phyloP scores from a whole-genome alignment of 2,329 filamentous ascomycete genomes.

The Sphaerostilbella broomeana region DNA sequence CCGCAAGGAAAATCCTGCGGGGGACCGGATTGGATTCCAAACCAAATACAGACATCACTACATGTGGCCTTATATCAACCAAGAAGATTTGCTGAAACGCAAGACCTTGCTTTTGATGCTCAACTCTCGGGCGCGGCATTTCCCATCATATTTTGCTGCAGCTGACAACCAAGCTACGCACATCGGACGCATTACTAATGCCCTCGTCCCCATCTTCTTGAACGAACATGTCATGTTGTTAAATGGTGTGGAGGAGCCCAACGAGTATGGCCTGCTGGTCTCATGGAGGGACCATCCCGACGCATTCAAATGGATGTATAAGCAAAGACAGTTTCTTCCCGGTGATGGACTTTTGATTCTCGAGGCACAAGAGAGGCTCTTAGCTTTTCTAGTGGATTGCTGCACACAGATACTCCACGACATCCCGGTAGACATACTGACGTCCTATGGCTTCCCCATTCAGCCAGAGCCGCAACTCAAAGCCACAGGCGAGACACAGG shows the following conservation, averaged over 20 bases:
- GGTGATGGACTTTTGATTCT: conserved; percentile 44
- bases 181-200: conserved; percentile 22
- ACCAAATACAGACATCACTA: conserved; percentile 27
- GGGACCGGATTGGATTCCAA: too few species aligned
- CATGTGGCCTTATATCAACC: conserved; percentile 50
- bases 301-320: conserved; percentile 31
- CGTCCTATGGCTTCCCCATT: conserved; percentile 24
- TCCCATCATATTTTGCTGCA: conserved; percentile 40
- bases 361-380: conserved; percentile 42
- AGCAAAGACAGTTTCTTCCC: conserved; percentile 32
- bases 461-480: conserved; percentile 32
- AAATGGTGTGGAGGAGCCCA: conserved; percentile 19
- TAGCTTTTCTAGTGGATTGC: conserved; percentile 43
- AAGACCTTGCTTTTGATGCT: conserved; percentile 44
- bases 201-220: conserved; percentile 23
- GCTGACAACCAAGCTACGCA: conserved; percentile 34
- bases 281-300: conserved; percentile 28
- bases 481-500: conserved; percentile 23
- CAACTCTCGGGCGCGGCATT: conserved; percentile 42
- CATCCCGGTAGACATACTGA: conserved; percentile 27
- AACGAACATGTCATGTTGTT: conserved; percentile 30
- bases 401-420: conserved; percentile 45
- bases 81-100: conserved; percentile 44
- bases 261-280: conserved; percentile 32
- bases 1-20: conserved; percentile 15